These are phyloP conservation scores for Striga asiatica DNA, from an alignment of 257 asterid species.

Conservation along the genomic window DNA sequence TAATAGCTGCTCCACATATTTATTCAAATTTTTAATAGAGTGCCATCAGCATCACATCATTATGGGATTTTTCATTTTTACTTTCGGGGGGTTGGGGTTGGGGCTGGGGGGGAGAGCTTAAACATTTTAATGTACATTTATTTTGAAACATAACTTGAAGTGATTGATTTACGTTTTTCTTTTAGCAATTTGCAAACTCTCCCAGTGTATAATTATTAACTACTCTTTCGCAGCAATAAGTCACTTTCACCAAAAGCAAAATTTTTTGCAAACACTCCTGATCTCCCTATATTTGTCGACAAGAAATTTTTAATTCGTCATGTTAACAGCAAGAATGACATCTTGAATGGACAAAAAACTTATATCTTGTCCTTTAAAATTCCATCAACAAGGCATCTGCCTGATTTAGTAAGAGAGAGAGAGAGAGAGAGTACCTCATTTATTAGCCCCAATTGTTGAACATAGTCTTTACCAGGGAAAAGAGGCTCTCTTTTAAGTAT, in stretches of 20 bases:
- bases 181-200: not conserved
- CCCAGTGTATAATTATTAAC: not conserved
- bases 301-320: not conserved
- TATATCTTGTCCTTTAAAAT: not conserved
- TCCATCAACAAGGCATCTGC: not conserved
- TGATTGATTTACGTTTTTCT: not conserved
- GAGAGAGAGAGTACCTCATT: slow-evolving; percentile 28
- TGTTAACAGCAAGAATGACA: not conserved
- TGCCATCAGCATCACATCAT: not conserved
- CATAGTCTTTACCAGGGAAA: slow-evolving; percentile 60
- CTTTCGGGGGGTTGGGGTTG: too few relatives aligned
- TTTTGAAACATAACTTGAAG: not conserved
- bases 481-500: slow-evolving; percentile 49
- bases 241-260: not conserved
- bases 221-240: not conserved
- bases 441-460: slow-evolving; percentile 53
- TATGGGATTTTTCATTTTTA: not conserved
- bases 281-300: not conserved
- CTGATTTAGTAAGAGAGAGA: not conserved
- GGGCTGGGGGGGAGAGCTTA: not conserved
- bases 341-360: slow-evolving; percentile 2
- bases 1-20: slow-evolving; percentile 38
- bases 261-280: not conserved
- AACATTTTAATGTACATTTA: not conserved
- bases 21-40: not conserved